Base-by-base conservation (phyloP, 768 basidiomycete genomes). In the Mycena leptocephala region DNA sequence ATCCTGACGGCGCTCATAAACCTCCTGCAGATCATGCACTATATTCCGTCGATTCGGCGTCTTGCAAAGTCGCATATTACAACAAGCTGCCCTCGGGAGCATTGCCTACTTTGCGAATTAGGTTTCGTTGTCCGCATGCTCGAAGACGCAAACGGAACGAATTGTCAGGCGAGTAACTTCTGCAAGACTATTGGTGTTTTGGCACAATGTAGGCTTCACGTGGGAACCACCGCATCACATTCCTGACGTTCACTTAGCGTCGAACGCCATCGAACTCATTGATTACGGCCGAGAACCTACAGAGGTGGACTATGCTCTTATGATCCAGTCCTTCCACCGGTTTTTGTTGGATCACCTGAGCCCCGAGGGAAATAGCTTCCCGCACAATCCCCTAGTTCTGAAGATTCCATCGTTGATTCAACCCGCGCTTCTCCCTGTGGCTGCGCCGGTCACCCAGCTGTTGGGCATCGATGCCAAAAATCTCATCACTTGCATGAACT, bases 151-250 rank as follows among this genome's bases (percentile, higher is more conserved):
- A 90, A 89, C 46, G 98, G 98, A 0, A 95, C 90, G 24, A 99
- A 99, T 79, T 99, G 98, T 80, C 98, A 99, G 83, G 93, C 97
- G 7, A 97, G 95, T 83, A 99, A 99, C 83, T 99, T 99, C 80
- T 99, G 97, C 83, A 95, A 96, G 84, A 95, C 97, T 3, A 95
- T 99, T 56, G 94, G 95, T 22, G 93, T 96, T 3, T 90, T 97
- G 37, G 95, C 96, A 8, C 96, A 97, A 85, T 92, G 97, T 97
- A 79, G 64, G 84, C 69, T 32, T 46, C 30, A 32, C 39, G 20
- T 35, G 22, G 8, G 6, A 16, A n/a, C 10, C 32, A 7, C 24
- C 30, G 6, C 4, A 30, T 35, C 30, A 39, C 28, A 48, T 56
- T 26, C 46, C 32, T 62, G 53, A 37, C 35, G 5, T 70, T 26